phyloP scores from a whole-genome alignment of 768 basidiomycete species.

The Xanthoconium purpureum region DNA sequence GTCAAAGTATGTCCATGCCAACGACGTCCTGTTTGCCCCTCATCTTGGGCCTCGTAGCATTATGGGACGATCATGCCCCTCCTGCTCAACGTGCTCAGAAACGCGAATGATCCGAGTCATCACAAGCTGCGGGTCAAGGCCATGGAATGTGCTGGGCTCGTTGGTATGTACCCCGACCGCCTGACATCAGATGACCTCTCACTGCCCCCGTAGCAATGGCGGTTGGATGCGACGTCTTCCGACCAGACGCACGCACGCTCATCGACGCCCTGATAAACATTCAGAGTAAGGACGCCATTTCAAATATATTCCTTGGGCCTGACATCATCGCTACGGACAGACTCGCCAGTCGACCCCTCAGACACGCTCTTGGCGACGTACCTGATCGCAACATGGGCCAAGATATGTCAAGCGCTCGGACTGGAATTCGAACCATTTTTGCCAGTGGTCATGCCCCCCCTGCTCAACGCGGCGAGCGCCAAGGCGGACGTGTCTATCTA shows the following conservation, averaged over 20 bases:
- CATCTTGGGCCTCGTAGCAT: slow-evolving; percentile 41
- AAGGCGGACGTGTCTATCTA: slow-evolving; percentile 78
- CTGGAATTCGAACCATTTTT: slow-evolving; percentile 85
- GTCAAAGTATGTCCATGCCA: slow-evolving; percentile 47
- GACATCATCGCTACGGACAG: slow-evolving; percentile 31
- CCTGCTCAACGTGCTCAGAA: slow-evolving; percentile 68
- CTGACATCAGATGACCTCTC: not conserved
- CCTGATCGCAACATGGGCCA: slow-evolving; percentile 85
- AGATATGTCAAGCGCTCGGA: slow-evolving; percentile 82
- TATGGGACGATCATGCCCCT: slow-evolving; percentile 81
- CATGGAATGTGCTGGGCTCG: slow-evolving; percentile 88
- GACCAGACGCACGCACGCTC: slow-evolving; percentile 68
- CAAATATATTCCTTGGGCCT: not conserved
- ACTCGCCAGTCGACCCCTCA: slow-evolving; percentile 62
- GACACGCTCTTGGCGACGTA: slow-evolving; percentile 75
- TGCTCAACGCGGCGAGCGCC: slow-evolving; percentile 72
- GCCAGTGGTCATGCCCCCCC: slow-evolving; percentile 76
- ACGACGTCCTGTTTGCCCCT: too few species aligned
- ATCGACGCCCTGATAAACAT: slow-evolving; percentile 72
- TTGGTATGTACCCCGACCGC: slow-evolving; percentile 49
- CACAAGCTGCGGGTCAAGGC: slow-evolving; percentile 73
- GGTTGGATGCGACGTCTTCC: slow-evolving; percentile 77
- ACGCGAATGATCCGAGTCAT: slow-evolving; percentile 66
- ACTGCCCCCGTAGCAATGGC: slow-evolving; percentile 60
- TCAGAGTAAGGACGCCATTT: slow-evolving; percentile 52